phyloP scores from a whole-genome alignment of 179 eudicot genomes.

The Carnegiea gigantea region DNA sequence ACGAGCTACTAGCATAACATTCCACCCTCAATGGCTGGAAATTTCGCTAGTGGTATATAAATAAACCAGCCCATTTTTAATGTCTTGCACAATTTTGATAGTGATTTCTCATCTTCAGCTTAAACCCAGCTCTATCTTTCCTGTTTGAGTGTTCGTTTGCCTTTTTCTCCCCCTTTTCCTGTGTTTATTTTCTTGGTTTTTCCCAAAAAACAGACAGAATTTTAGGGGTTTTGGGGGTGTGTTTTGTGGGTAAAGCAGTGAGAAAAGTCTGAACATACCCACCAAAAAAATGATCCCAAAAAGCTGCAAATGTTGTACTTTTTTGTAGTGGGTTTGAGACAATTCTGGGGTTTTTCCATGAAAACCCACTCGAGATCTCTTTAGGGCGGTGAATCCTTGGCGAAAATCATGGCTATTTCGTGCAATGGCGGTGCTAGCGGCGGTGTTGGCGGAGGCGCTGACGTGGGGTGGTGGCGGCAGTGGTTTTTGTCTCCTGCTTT shows the following conservation, averaged over 20 bases:
- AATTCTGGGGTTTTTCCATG: background rate
- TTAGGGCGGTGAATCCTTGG: background rate
- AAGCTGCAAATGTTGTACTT: background rate
- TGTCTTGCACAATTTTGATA: background rate
- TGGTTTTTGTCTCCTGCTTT: constrained; percentile 38
- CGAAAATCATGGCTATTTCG: constrained; percentile 2
- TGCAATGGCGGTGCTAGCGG: constrained; percentile 17
- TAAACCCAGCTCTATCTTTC: background rate
- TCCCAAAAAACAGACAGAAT: background rate
- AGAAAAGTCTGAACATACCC: background rate
- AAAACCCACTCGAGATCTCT: constrained; percentile 1
- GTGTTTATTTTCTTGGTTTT: background rate
- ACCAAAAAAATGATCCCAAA: background rate
- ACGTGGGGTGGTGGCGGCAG: constrained; percentile 24
- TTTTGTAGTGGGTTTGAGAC: background rate
- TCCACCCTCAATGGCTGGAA: no score
- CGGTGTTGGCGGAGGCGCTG: constrained; percentile 12
- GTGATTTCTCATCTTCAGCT: no score
- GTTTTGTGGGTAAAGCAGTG: background rate
- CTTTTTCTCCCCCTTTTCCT: background rate
- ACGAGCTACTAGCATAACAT: no score
- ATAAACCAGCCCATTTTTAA: background rate
- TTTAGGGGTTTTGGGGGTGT: background rate
- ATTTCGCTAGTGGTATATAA: background rate
- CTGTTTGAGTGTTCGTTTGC: background rate